Base-by-base conservation (phyloP, 1,284 basidiomycete species). In the Anthracocystis setariae region DNA sequence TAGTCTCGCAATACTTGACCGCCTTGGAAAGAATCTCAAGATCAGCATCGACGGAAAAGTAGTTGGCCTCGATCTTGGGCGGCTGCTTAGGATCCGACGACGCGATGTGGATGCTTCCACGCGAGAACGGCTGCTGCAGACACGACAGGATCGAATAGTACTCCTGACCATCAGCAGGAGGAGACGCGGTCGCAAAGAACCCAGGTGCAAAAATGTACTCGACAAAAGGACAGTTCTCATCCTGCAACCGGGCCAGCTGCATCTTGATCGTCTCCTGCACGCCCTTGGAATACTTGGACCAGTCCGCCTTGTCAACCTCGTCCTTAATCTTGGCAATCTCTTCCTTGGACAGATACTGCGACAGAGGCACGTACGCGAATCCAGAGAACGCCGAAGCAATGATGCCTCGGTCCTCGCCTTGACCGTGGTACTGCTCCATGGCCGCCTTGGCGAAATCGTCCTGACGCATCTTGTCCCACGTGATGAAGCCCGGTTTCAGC, bases 151-250 rank as follows among this genome's bases (percentile, higher is more conserved):
- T 67, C 9, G 60, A 61, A 56, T 74, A 64, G 68, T 82, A 82
- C 24, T 64, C 69, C 42, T 57, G 62, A 8, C 54, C 62, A 32
- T 63, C 65, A 3, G 62, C 62, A 18, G 76, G 76, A 5, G 73
- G 51, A 0, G 69, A 67, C 10, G 62, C 73, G 5, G 64, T 60
- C 5, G 73, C 66, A 40, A 76, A 76, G 61, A 66, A 78, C 15
- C 73, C 74, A 1, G 73, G 70, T 5, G 86, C 65, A 35, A 73
- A 75, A 45, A 78, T 76, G 49, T 33, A 63, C 57, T 75, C 66
- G 29, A 55, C 57, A 27, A 67, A 72, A 2, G 73, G 70, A 33
- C 67, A 70, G 23, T 69, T 46, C 10, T 73, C 62, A 29, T 76
- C 73, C 21, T 76, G 65, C 27, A 73, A 40, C 4, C 70, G 48